Base-by-base conservation (phyloP, 805 yeast genomes). In the Komagataella phaffii region DNA sequence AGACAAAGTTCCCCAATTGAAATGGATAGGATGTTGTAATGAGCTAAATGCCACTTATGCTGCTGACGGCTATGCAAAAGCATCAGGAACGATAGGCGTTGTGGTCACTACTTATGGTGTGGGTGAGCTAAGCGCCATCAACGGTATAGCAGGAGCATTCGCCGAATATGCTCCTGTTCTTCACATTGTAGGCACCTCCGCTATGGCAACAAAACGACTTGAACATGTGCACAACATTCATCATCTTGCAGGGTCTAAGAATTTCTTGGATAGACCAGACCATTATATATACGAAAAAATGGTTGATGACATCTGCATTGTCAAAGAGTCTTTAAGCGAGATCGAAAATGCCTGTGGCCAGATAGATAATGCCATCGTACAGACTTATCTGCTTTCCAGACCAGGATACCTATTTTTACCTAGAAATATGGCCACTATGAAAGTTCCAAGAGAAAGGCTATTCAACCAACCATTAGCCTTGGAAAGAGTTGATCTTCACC, bases 351-450 rank as follows among this genome's bases (percentile, higher is more conserved):
- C 82, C 1, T 70, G 82, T 43, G 67, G 67, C 21, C 80, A 84
- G 62, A 78, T 90, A 51, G 97, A 90, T 63, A 67, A 68, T 21
- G 84, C 87, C 4, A 75, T 90, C 52, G 61, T 59, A 47, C 69
- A 73, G 17, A 79, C 87, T 24, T 67, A 79, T 56, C 68, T 63
- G 45, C 71, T 75, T 47, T 80, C 83, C 44, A 79, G 82, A 63
- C 97, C 97, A 0, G 96, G 95, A 14, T 89, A 85, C 60, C 63
- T 89, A 48, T 87, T 79, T 62, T 64, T 90, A 48, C 96, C 97
- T 1, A 69, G 76, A 46, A 89, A 89, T 62, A 64, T 86, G 57
- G 77, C n/a, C 14, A 30, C 40, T 10, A 30, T 30, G 40, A 30
- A 10, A 1, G 40, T 30, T 4, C 40, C 50, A 46, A 30, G 23